phyloP scores from a whole-genome alignment of 345 rosid genomes.

The Bruguiera sexangula region DNA sequence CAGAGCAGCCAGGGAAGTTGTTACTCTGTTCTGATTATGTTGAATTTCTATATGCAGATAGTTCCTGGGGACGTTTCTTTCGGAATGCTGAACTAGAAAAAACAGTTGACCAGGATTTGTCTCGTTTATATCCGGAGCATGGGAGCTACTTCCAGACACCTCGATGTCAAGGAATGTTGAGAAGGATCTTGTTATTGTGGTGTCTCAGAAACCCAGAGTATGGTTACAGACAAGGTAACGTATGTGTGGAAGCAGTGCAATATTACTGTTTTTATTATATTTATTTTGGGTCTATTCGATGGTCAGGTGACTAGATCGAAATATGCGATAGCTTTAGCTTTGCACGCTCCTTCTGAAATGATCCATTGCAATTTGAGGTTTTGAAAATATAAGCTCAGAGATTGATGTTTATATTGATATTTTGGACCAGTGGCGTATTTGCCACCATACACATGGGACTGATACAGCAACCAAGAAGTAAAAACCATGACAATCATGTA shows the following conservation, averaged over 20 bases:
- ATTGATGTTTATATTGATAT: too few species aligned
- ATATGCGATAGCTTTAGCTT: too few species aligned
- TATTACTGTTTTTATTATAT: neutral
- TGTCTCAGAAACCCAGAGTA: constrained; percentile 85
- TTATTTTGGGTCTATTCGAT: neutral
- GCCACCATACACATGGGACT: too few species aligned
- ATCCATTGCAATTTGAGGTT: too few species aligned
- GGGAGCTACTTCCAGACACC: constrained; percentile 92
- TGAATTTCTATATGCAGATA: constrained; percentile 45
- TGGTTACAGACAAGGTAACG: constrained; percentile 83
- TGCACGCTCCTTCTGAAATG: too few species aligned
- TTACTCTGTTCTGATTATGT: neutral
- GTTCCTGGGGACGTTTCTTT: constrained; percentile 94
- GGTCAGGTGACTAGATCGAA: too few species aligned
- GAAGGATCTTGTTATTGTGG: constrained; percentile 84
- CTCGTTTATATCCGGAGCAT: constrained; percentile 92
- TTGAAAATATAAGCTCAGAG: too few species aligned
- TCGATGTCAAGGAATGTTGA: constrained; percentile 93
- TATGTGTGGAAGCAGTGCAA: neutral
- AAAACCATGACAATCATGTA: too few species aligned
- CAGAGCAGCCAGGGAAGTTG: too few species aligned
- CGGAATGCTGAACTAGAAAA: constrained; percentile 92
- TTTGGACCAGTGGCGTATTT: too few species aligned
- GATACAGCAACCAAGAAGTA: too few species aligned
- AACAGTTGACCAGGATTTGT: constrained; percentile 88